These are phyloP conservation scores for Ustilago loliicola DNA, from an alignment of 1,284 basidiomycete genomes.

Conservation along the genomic window DNA sequence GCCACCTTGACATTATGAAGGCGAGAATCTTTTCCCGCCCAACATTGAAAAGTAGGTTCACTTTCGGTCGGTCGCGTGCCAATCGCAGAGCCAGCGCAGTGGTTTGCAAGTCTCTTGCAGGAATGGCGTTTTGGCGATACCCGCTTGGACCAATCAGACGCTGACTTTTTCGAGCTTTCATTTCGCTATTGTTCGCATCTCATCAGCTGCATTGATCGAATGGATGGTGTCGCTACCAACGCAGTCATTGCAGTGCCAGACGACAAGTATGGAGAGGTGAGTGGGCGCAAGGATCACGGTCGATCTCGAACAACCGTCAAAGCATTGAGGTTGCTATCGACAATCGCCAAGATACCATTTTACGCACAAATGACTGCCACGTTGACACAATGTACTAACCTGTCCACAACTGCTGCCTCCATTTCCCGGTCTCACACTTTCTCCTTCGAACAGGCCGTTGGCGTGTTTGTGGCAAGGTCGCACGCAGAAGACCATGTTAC, in stretches of 20 bases:
- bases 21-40: slow-evolving; percentile 78
- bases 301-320: not conserved
- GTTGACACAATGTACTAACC: not conserved
- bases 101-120: not conserved
- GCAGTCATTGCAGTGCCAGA: slow-evolving; percentile 83
- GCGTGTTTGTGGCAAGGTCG: slow-evolving; percentile 54
- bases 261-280: slow-evolving; percentile 67
- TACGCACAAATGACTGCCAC: not conserved
- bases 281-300: slow-evolving; percentile 5
- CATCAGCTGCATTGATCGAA: slow-evolving; percentile 74
- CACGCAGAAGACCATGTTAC: slow-evolving; percentile 32
- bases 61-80: not conserved
- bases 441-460: slow-evolving; percentile 47
- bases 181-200: slow-evolving; percentile 8
- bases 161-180: slow-evolving; percentile 23
- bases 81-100: slow-evolving; percentile 3
- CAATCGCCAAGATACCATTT: not conserved
- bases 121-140: not conserved
- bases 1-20: slow-evolving; percentile 9
- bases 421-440: not conserved
- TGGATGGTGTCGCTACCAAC: slow-evolving; percentile 79
- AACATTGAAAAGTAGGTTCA: slow-evolving; percentile 79
- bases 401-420: not conserved
- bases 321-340: slow-evolving; percentile 5
- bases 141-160: slow-evolving; percentile 5